phyloP scores from a whole-genome alignment of 1,284 basidiomycete species.

The Apiotrichum gamsii region DNA sequence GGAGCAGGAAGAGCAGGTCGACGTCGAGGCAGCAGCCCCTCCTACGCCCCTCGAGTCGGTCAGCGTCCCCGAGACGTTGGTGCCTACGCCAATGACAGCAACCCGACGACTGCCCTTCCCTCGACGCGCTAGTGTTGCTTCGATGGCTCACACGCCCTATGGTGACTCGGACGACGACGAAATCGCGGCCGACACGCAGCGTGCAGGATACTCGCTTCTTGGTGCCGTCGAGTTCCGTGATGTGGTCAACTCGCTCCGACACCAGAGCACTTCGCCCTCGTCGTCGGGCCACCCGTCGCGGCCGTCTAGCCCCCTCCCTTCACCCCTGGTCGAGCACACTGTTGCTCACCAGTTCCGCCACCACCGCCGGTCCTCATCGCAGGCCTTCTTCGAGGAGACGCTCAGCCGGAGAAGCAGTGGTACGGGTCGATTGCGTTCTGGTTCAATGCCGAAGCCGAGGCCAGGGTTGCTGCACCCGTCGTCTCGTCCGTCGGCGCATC shows the following conservation, averaged over 20 bases:
- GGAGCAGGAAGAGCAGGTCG: conserved; percentile 2
- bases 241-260: conserved; percentile 68
- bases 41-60: not conserved
- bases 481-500: no score
- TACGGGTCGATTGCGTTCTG: no score
- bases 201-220: conserved; percentile 15
- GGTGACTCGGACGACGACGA: conserved; percentile 2
- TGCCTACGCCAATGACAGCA: not conserved
- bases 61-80: not conserved
- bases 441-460: no score
- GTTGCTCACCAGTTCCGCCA: conserved; percentile 4
- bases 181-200: conserved; percentile 24
- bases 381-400: not conserved
- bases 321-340: conserved; percentile 2
- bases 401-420: no score
- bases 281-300: conserved; percentile 6
- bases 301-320: not conserved
- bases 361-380: conserved; percentile 5
- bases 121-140: not conserved
- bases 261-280: conserved; percentile 31
- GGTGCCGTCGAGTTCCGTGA: conserved; percentile 22
- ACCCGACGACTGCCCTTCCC: not conserved
- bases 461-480: no score
- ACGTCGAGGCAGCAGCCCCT: not conserved
- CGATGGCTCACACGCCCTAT: not conserved